These are phyloP conservation scores for Penicillium decumbens DNA, from an alignment of 2,329 filamentous ascomycete species.

Conservation along the genomic window DNA sequence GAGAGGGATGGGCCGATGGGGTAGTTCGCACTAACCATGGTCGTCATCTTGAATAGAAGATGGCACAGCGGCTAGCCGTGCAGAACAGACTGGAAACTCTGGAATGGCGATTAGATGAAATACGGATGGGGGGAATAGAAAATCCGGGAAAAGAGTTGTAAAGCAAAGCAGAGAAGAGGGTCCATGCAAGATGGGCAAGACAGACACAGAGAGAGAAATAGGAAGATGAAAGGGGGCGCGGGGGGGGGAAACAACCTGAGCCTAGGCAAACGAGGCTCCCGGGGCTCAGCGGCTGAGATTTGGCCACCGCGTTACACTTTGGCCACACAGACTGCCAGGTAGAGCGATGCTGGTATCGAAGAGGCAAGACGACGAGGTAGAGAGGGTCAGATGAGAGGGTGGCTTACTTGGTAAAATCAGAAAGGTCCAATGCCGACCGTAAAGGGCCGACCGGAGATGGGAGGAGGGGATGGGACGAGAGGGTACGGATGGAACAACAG, in stretches of 20 bases:
- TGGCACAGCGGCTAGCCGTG: conserved; percentile 32
- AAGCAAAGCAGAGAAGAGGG: neutral
- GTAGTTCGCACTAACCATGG: conserved; percentile 31
- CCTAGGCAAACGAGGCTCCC: conserved; percentile 20
- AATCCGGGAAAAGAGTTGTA: neutral
- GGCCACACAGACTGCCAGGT: conserved; percentile 1
- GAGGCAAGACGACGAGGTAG: neutral
- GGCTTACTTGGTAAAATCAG: conserved; percentile 6
- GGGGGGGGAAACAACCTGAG: conserved; percentile 12
- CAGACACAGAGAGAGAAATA: conserved; percentile 2
- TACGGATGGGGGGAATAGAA: neutral
- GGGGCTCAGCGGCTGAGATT: conserved; percentile 2
- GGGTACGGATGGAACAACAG: too few relatives aligned
- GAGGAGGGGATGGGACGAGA: neutral
- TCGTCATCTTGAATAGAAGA: conserved; percentile 33
- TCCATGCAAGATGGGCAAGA: conserved; percentile 10
- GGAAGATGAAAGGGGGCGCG: conserved; percentile 6
- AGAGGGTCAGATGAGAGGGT: neutral
- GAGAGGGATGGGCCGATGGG: neutral
- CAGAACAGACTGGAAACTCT: conserved; percentile 14
- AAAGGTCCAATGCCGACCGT: conserved; percentile 20
- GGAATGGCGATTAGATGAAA: conserved; percentile 9
- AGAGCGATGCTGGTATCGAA: neutral
- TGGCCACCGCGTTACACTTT: conserved; percentile 11
- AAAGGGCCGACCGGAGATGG: conserved; percentile 5